Conservation (phyloP, 371 early-diverging fungal genomes). For the Mortierella sp. region DNA sequence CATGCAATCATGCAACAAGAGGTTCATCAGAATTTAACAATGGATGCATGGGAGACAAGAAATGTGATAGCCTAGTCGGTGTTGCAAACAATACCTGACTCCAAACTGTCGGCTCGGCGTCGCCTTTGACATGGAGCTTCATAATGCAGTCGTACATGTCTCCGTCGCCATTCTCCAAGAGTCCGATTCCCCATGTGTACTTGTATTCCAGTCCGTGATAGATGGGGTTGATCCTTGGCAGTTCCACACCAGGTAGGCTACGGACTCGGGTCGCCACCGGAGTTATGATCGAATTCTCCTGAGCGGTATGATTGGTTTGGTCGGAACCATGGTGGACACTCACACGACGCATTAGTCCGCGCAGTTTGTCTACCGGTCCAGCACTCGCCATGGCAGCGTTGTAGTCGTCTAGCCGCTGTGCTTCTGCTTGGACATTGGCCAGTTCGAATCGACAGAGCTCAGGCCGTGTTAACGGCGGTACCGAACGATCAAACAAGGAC, state of each 20-base stretch:
- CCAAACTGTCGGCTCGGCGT: conserved; percentile 38
- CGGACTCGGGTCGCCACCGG: conserved; percentile 39
- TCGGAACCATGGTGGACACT: conserved; percentile 21
- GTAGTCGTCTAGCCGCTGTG: conserved; percentile 55
- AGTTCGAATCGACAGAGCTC: conserved; percentile 72
- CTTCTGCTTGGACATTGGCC: conserved; percentile 63
- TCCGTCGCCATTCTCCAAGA: conserved; percentile 57
- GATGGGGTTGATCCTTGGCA: conserved; percentile 74
- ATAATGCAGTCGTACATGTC: conserved; percentile 76
- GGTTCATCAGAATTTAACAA: too few relatives aligned
- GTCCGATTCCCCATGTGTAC: conserved; percentile 76
- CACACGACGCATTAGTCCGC: conserved; percentile 43
- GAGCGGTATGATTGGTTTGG: conserved; percentile 23
- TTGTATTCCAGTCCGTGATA: conserved; percentile 65
- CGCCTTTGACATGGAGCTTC: conserved; percentile 62
- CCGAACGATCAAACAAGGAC: conserved; percentile 60
- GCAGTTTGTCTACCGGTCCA: conserved; percentile 38
- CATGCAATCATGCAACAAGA: background rate
- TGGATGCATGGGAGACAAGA: too few relatives aligned
- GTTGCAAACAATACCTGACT: too few relatives aligned
- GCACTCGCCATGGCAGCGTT: conserved; percentile 32
- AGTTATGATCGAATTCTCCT: conserved; percentile 36
- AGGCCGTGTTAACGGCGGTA: conserved; percentile 58
- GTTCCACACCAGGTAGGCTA: conserved; percentile 61
- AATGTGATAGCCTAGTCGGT: too few relatives aligned